phyloP scores from a whole-genome alignment of 352 stramenopile genomes.

The Phytophthora tubulina region DNA sequence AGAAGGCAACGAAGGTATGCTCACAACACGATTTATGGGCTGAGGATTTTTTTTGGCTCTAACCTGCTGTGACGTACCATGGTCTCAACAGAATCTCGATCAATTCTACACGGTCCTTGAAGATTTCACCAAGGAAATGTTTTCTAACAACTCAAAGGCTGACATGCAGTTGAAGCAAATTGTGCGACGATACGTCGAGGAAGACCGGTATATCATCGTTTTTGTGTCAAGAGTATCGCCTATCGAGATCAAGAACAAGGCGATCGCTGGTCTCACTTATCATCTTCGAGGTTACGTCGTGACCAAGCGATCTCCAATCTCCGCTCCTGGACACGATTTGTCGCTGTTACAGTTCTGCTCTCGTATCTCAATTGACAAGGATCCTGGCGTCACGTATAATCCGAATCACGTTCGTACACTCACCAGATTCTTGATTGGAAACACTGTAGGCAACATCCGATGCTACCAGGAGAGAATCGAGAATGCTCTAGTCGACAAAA shows the following conservation, averaged over 20 bases:
- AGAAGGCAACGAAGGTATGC: constrained; percentile 29
- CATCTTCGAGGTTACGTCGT: constrained; percentile 44
- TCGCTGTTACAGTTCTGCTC: constrained; percentile 62
- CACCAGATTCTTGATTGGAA: constrained; percentile 55
- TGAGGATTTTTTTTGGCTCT: neutral
- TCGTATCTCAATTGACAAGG: constrained; percentile 59
- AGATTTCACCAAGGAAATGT: constrained; percentile 33
- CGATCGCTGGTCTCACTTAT: constrained; percentile 28
- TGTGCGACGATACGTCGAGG: constrained; percentile 31
- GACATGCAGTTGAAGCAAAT: constrained; percentile 38
- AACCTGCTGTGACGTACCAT: neutral
- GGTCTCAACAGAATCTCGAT: constrained; percentile 19
- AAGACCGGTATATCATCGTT: constrained; percentile 20
- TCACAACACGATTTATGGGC: no score
- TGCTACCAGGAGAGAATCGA: constrained; percentile 57
- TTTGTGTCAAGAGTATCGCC: constrained; percentile 22
- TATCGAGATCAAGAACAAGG: constrained; percentile 34
- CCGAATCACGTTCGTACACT: constrained; percentile 41
- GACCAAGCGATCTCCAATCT: constrained; percentile 41
- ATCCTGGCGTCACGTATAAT: constrained; percentile 30
- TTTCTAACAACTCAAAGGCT: constrained; percentile 23
- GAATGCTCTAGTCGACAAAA: constrained; percentile 45
- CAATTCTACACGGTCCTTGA: constrained; percentile 25
- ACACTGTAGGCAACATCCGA: constrained; percentile 46
- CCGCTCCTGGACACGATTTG: constrained; percentile 31